Percentiles rank a stretch among this genome's conserved stretches.
These are phyloP conservation scores for Saraca asoca DNA, from an alignment of 331 rosid species.

Conservation along the genomic window DNA sequence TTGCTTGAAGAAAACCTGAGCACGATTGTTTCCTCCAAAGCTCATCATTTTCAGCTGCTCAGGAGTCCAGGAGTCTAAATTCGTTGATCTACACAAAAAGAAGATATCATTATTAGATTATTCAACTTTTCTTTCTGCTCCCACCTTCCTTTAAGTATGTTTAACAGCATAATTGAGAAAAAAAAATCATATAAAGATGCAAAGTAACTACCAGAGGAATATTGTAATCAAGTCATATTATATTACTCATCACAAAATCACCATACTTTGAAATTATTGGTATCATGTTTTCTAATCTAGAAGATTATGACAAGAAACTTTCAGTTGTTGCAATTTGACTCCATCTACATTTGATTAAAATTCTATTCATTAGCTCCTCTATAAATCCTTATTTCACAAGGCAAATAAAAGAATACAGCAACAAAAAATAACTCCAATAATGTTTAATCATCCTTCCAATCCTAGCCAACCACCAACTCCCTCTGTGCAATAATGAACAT, in stretches of 20 bases:
- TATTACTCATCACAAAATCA: too few relatives aligned
- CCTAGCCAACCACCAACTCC: conserved; percentile 6
- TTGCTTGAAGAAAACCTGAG: conserved; percentile 92
- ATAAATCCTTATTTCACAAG: not conserved
- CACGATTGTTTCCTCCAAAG: conserved; percentile 92
- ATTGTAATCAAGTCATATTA: too few relatives aligned
- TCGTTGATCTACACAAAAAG: conserved; percentile 63
- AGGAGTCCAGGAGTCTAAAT: conserved; percentile 86
- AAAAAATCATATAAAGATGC: not conserved
- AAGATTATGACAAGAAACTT: too few relatives aligned
- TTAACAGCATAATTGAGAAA: not conserved
- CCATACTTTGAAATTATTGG: too few relatives aligned
- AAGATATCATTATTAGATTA: conserved; percentile 1
- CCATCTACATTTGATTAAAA: not conserved
- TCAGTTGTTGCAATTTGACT: conserved; percentile 4
- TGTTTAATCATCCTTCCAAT: not conserved
- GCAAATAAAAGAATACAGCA: not conserved
- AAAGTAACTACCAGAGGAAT: too few relatives aligned
- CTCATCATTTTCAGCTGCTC: conserved; percentile 87
- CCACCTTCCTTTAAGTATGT: conserved; percentile 1
- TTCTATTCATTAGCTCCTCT: not conserved
- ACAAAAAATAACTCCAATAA: not conserved
- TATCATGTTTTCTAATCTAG: too few relatives aligned
- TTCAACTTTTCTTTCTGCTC: not conserved
- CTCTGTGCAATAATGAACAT: not conserved